Conservation (phyloP, 2,329 filamentous ascomycete species). For the Colletotrichum siamense region DNA sequence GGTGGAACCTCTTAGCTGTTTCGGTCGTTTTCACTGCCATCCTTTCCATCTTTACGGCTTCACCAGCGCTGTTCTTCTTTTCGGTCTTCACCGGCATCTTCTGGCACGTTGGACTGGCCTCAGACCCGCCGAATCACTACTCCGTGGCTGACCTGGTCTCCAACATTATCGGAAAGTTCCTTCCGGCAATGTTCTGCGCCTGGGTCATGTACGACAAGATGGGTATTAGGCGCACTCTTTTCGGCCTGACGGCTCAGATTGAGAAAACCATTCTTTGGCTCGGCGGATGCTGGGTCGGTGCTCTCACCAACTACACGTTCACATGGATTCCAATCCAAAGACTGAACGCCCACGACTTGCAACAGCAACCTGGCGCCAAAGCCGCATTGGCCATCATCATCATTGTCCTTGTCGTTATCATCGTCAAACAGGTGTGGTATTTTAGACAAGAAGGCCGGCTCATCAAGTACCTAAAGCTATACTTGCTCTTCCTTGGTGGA, state of each 20-base stretch:
- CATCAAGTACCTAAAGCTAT: conserved; percentile 78
- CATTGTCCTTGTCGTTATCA: conserved; percentile 70
- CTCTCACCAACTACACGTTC: conserved; percentile 94
- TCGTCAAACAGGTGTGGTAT: conserved; percentile 79
- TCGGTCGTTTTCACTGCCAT: conserved; percentile 80
- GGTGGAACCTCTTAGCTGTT: conserved; percentile 84
- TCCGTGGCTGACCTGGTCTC: conserved; percentile 77
- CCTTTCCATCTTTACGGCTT: conserved; percentile 82
- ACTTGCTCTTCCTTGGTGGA: conserved; percentile 69
- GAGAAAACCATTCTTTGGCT: conserved; percentile 93
- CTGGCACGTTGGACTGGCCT: conserved; percentile 87
- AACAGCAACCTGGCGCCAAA: conserved; percentile 87
- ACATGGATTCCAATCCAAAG: conserved; percentile 92
- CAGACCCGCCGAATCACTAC: conserved; percentile 77
- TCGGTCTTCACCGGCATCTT: conserved; percentile 83
- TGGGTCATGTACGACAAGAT: conserved; percentile 90
- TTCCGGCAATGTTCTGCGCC: conserved; percentile 86
- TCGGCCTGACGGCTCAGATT: conserved; percentile 78
- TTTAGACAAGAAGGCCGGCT: conserved; percentile 87
- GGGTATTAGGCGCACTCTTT: conserved; percentile 73
- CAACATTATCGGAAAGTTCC: conserved; percentile 77
- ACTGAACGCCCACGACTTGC: conserved; percentile 87
- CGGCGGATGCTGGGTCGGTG: conserved; percentile 88
- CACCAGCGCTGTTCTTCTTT: conserved; percentile 83
- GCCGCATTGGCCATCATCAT: conserved; percentile 82